Percentiles rank a stretch among this genome's conserved stretches.
Evolutionary conservation across 2,329 filamentous ascomycete genomes (phyloP).

Genomic region (Venturia carpophila): DNA sequence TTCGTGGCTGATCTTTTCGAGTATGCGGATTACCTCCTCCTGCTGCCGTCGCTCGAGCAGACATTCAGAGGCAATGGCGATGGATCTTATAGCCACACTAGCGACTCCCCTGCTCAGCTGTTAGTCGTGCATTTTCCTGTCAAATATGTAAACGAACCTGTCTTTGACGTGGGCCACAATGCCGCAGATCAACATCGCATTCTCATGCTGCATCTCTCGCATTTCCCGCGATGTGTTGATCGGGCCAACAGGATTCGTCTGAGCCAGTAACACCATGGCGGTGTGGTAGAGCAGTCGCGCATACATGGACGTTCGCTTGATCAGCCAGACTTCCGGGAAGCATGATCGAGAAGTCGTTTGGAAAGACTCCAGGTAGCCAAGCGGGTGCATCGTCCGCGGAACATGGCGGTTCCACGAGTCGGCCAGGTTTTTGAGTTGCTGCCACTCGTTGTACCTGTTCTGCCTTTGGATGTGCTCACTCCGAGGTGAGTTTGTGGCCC

Average conservation of each 20-base stretch:
- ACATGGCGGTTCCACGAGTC: conserved; percentile 73
- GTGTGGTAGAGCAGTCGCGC: conserved; percentile 86
- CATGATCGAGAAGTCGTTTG: conserved; percentile 61
- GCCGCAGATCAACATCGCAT: conserved; percentile 80
- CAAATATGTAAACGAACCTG: conserved; percentile 37
- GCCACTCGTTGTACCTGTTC: conserved; percentile 65
- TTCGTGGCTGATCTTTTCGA: conserved; percentile 65
- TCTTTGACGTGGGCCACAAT: conserved; percentile 82
- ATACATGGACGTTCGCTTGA: conserved; percentile 73
- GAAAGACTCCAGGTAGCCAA: conserved; percentile 49
- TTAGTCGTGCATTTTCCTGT: conserved; percentile 18
- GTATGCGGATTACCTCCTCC: conserved; percentile 68
- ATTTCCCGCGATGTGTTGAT: conserved; percentile 55
- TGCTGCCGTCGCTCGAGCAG: conserved; percentile 64
- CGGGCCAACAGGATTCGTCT: conserved; percentile 64
- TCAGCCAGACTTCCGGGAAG: conserved; percentile 84
- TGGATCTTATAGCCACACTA: conserved; percentile 68
- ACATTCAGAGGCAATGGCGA: conserved; percentile 69
- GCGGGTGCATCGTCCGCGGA: conserved; percentile 78
- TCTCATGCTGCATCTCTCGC: conserved; percentile 59
- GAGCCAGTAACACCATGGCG: conserved; percentile 69
- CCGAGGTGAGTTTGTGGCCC: conserved; percentile 49
- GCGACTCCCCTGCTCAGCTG: conserved; percentile 54
- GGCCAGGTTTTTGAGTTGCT: conserved; percentile 68
- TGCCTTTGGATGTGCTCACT: conserved; percentile 58